Conservation (phyloP, 1,284 basidiomycete genomes). For the Omphalotus olearius region DNA sequence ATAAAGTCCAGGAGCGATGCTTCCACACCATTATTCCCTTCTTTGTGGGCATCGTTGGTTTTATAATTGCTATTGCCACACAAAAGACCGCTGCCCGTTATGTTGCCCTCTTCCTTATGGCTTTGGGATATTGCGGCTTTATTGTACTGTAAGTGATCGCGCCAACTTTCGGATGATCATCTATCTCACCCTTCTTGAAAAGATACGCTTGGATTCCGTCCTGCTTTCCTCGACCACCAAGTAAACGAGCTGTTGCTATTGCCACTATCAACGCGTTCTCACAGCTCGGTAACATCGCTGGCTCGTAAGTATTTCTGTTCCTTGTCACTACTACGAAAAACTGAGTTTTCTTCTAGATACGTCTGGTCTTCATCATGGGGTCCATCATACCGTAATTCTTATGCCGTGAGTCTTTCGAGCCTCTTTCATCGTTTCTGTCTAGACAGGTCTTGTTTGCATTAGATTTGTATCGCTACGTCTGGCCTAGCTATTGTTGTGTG, state of each 20-base stretch:
- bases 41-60: constrained; percentile 56
- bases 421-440: constrained; percentile 21
- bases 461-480: constrained; percentile 40
- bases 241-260: constrained; percentile 67
- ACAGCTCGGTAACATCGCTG: constrained; percentile 63
- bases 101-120: constrained; percentile 70
- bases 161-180: neutral
- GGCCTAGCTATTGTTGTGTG: neutral
- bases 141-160: constrained; percentile 40
- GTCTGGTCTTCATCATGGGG: constrained; percentile 37
- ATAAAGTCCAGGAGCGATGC: constrained; percentile 58
- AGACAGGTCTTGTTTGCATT: constrained; percentile 13
- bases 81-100: constrained; percentile 67
- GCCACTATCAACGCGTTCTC: constrained; percentile 69
- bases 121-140: constrained; percentile 64
- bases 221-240: constrained; percentile 61
- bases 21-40: constrained; percentile 58
- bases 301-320: constrained; percentile 46
- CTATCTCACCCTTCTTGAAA: neutral
- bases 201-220: constrained; percentile 58
- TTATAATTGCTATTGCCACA: constrained; percentile 68
- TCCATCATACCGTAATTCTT: constrained; percentile 33
- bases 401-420: constrained; percentile 25
- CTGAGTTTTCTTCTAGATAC: constrained; percentile 25
- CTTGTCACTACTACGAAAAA: neutral